These are phyloP conservation scores for Pythium utonaiense DNA, from an alignment of 352 stramenopile species.

Conservation along the genomic window DNA sequence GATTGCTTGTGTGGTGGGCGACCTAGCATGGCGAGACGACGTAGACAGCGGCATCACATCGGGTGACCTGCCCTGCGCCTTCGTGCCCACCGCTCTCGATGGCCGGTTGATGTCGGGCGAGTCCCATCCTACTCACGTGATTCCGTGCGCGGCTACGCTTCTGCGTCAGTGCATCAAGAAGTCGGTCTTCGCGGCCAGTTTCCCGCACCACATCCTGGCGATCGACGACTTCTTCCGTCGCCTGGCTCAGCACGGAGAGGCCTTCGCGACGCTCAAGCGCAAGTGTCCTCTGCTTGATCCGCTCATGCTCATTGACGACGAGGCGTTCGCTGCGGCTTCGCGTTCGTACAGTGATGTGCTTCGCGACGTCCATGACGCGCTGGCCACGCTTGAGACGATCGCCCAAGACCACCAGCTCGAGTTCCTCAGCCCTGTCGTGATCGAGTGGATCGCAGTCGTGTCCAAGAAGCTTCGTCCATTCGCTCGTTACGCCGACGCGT, in stretches of 20 bases:
- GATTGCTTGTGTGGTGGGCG: constrained; percentile 54
- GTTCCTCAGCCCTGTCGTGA: constrained; percentile 30
- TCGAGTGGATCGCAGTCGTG: constrained; percentile 55
- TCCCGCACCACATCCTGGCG: constrained; percentile 46
- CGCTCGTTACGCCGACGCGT: constrained; percentile 62
- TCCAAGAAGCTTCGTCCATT: constrained; percentile 79
- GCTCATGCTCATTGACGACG: constrained; percentile 9
- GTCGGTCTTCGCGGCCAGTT: constrained; percentile 42
- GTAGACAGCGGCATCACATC: constrained; percentile 25
- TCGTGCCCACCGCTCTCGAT: constrained; percentile 53
- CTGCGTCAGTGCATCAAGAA: constrained; percentile 54
- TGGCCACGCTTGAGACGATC: constrained; percentile 50
- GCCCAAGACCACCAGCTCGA: constrained; percentile 47
- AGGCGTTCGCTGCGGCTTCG: constrained; percentile 10
- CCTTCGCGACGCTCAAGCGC: constrained; percentile 38
- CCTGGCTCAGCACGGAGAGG: constrained; percentile 31
- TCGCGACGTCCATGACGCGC: constrained; percentile 40
- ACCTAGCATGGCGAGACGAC: constrained; percentile 36
- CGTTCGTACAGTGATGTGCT: constrained; percentile 68
- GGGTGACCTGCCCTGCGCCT: constrained; percentile 53
- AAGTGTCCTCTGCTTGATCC: constrained; percentile 48
- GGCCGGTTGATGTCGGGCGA: constrained; percentile 35
- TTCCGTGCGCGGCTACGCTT: constrained; percentile 55
- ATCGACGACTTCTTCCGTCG: constrained; percentile 54
- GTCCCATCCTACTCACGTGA: constrained; percentile 46